Evolutionary conservation across 345 rosid species (phyloP).

Genomic region (Salix exigua): DNA sequence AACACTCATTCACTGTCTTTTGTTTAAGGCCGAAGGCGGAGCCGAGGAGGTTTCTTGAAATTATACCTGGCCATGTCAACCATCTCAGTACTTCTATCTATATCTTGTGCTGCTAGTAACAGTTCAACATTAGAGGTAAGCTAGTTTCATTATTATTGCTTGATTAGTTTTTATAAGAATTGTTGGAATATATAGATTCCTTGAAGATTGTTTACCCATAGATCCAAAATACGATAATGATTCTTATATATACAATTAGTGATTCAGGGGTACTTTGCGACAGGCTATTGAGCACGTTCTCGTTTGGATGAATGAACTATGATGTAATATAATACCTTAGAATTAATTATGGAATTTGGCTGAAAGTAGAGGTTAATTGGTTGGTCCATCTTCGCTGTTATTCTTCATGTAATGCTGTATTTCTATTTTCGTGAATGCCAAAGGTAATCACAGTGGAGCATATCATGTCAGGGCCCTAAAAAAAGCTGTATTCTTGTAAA

Average conservation of each 20-base stretch:
- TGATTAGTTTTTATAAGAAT: not conserved
- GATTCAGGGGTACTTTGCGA: not conserved
- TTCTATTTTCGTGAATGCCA: not conserved
- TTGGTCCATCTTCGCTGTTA: not conserved
- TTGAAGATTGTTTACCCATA: not conserved
- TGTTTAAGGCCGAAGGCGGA: constrained; percentile 29
- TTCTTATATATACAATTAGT: not conserved
- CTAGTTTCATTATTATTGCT: not conserved
- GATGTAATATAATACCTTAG: not conserved
- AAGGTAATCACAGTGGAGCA: too few relatives aligned
- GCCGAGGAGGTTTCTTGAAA: too few relatives aligned
- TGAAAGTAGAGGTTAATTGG: not conserved
- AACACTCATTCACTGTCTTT: constrained; percentile 3
- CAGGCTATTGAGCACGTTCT: not conserved
- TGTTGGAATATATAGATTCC: not conserved
- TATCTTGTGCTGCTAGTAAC: constrained; percentile 30
- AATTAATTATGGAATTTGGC: not conserved
- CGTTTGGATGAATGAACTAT: not conserved
- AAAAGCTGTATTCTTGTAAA: not conserved
- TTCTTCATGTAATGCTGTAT: not conserved
- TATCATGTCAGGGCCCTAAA: too few relatives aligned
- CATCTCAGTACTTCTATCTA: too few relatives aligned
- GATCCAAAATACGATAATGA: not conserved
- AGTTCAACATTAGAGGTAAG: constrained; percentile 44
- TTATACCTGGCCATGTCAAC: too few relatives aligned